Evolutionary conservation across 192 early-diverging fungal species (phyloP).

Genomic region (Spizellomyces sp.): DNA sequence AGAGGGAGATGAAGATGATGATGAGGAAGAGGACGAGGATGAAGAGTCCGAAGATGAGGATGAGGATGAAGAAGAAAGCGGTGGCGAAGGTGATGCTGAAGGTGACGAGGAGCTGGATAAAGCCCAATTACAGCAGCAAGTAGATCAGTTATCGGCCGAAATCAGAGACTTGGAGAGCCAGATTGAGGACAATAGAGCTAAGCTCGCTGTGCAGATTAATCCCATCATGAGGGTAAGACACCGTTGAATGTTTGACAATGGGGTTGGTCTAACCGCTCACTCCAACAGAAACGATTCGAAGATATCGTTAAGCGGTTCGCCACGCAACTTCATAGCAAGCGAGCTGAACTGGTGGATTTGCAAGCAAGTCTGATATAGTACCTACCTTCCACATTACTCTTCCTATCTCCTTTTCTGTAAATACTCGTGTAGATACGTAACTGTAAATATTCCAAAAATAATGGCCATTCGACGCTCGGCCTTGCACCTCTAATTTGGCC

Average conservation of each 20-base stretch:
- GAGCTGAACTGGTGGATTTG: constrained; percentile 48
- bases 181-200: constrained; percentile 56
- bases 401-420: too few species aligned
- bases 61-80: constrained; percentile 41
- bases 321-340: constrained; percentile 62
- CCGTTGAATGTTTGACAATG: background rate
- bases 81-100: constrained; percentile 32
- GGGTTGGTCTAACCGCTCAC: background rate
- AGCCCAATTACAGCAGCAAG: constrained; percentile 17
- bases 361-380: background rate
- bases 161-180: constrained; percentile 64
- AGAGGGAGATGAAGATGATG: constrained; percentile 54
- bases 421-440: too few species aligned
- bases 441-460: too few species aligned
- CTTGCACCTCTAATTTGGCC: background rate
- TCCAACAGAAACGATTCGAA: constrained; percentile 67
- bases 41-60: constrained; percentile 32
- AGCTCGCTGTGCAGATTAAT: constrained; percentile 64
- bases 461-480: background rate
- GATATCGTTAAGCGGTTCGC: constrained; percentile 60
- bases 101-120: constrained; percentile 13
- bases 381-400: background rate
- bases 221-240: constrained; percentile 69
- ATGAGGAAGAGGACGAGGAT: constrained; percentile 53
- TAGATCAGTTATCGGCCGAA: constrained; percentile 57